Evolutionary conservation across 495 filamentous ascomycete species (phyloP), one percentile per base, ranked within the genome.

Genomic region (Aspergillus conjunctus): DNA sequence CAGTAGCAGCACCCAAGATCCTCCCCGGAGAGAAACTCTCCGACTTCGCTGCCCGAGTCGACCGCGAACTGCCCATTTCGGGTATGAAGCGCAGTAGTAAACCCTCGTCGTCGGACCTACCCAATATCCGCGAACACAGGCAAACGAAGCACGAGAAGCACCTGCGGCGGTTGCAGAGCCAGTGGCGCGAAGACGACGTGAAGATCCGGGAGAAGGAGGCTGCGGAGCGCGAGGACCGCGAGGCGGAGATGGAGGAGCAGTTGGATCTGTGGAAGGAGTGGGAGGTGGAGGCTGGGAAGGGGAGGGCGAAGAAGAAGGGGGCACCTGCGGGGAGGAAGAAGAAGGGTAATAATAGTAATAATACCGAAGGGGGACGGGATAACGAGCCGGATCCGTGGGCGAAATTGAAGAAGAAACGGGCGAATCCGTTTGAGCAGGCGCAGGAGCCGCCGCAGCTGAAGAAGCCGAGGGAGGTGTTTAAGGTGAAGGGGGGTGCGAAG

Each of bases 11-110:
- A 2, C 88, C 84, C 6, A 90, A 81, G 50, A 97, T 98, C 52
- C 78, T 84, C 11, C 91, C 92, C 0, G 89, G 90, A 18, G 94
- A 98, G 73, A 81, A 82, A 26, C 77, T 98, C 59, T 85, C 85
- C 1, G 90, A 94, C 57, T 98, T 96, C 70, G 77, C 85, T 3
- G 87, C 90, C 41, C 86, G 94, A 7, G 94, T 98, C 8, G 88
- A 98, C 67, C 88, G 90, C 30, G 88, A 90, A 2, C 75, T 98
- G 21, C 94, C 94, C 0, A 71, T 98, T 10, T 75, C 85, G 17
- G 83, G 80, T 0, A 74, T 90, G 61, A 83, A 87, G 18, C 73
- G 74, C 26, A 68, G 68, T 0, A 56, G 48, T 12, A 68, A 71
- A 45, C 64, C 63, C 4, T 65, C 62, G 49, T 54, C 61, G n/a